A percentile compares a stretch with the other conserved stretches of the same genome.
Conservation (phyloP, 208 protist species). For the Wallacemonas collosoma region DNA sequence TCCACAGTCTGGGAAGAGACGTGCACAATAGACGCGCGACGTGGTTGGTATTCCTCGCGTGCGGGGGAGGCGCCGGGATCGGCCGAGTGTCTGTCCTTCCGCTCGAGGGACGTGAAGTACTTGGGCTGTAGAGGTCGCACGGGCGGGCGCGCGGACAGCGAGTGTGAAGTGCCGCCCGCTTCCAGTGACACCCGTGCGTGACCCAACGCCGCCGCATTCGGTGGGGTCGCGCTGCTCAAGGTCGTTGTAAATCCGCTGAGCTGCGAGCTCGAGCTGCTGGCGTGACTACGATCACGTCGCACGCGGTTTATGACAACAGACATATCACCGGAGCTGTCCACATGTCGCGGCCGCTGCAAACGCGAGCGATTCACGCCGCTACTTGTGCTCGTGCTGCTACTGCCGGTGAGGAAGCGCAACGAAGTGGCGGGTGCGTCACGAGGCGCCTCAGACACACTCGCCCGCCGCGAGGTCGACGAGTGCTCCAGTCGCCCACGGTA, state of each 20-base stretch:
- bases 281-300: constrained; percentile 2
- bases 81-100: not conserved
- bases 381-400: constrained; percentile 6
- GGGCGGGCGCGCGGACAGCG: not conserved
- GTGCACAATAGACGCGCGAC: not conserved
- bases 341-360: not conserved
- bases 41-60: not conserved
- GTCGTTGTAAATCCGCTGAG: not conserved
- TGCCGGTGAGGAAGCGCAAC: not conserved
- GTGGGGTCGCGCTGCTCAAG: not conserved
- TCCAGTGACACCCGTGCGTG: not conserved
- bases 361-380: not conserved
- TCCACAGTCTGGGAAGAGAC: not conserved
- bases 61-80: not conserved
- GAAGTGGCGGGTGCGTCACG: not conserved
- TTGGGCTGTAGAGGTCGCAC: constrained; percentile 1
- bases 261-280: constrained; percentile 12
- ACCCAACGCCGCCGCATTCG: not conserved
- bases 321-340: constrained; percentile 4
- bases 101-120: not conserved
- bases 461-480: not conserved
- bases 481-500: constrained; percentile 3
- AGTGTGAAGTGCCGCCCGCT: not conserved
- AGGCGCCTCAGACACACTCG: not conserved
- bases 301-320: not conserved